These are phyloP conservation scores for Eucalyptus pauciflora DNA, from an alignment of 345 rosid species.

Conservation along the genomic window DNA sequence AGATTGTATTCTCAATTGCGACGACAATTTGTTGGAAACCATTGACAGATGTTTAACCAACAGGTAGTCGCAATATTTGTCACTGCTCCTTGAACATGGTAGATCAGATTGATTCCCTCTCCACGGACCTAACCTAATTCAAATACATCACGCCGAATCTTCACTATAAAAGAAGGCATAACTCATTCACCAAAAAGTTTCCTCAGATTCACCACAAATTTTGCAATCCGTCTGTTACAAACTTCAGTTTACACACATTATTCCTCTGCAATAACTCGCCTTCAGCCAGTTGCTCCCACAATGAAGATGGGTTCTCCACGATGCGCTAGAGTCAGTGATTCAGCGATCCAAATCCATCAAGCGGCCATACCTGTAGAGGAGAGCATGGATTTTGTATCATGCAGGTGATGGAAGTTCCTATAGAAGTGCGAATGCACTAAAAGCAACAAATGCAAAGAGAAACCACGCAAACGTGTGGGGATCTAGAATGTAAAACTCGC, in stretches of 20 bases:
- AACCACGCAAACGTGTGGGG: not conserved
- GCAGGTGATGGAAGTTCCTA: not conserved
- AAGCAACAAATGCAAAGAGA: not conserved
- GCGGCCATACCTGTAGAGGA: slow-evolving; percentile 59
- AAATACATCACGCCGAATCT: not conserved
- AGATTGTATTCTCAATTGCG: not conserved
- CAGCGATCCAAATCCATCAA: slow-evolving; percentile 39
- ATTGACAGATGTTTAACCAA: not conserved
- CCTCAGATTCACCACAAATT: not conserved
- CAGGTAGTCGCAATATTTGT: not conserved
- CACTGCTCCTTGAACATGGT: not conserved
- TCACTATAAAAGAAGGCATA: not conserved
- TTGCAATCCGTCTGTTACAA: not conserved
- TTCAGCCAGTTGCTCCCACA: not conserved
- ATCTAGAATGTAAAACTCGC: not conserved
- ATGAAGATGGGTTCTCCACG: not conserved
- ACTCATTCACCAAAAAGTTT: not conserved
- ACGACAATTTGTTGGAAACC: not conserved
- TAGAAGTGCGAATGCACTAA: not conserved
- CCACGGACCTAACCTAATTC: not conserved
- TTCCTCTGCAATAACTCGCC: not conserved
- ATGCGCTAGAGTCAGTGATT: not conserved
- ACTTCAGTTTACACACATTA: not conserved
- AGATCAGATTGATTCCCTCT: not conserved
- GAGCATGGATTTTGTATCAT: not conserved